Evolutionary conservation across 2,329 filamentous ascomycete species (phyloP), one percentile per base, ranked within the genome.

Genomic region (Apiospora marii): DNA sequence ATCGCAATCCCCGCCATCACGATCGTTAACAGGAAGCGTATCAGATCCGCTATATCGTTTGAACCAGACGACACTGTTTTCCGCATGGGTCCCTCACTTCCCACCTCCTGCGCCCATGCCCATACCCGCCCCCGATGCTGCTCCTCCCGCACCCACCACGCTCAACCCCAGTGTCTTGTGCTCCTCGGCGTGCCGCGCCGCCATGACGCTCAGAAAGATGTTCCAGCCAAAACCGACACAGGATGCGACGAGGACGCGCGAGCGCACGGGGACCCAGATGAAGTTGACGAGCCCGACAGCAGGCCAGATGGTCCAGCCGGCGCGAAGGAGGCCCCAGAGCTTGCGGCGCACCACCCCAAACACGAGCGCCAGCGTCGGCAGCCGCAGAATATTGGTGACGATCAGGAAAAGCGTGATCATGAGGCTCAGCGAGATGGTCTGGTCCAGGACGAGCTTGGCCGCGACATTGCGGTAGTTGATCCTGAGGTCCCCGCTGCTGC

Each of bases 271-370:
- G 8, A 83, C 81, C 77, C 80, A 83, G 5, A 81, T 71, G 70
- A 82, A 83, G 71, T 82, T 83, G 78, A 77, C 78, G 16, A 83
- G 70, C 10, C 80, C 80, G 10, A 83, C 81, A 19, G 81, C 73
- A 1, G 81, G 81, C 81, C 81, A 83, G 30, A 83, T 79, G 51
- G 82, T 80, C 81, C 81, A 83, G 13, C 81, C 81, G 3, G 81
- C 81, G 68, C 77, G 77, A 70, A 83, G 75, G 12, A 83, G 76
- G 4, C 78, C 74, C 70, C 77, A 79, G 0, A 83, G 74, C 46
- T 79, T 75, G 16, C 79, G 74, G 4, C 74, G 73, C 61, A 82
- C 76, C 7, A 82, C 78, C 49, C 75, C 73, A 4, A 78, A 53
- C 14, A 82, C 74, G 19, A 78, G 48, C 19, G 74, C 71, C 1